These are phyloP conservation scores for Eucalyptus curtisii DNA, from an alignment of 345 rosid species.

Conservation along the genomic window DNA sequence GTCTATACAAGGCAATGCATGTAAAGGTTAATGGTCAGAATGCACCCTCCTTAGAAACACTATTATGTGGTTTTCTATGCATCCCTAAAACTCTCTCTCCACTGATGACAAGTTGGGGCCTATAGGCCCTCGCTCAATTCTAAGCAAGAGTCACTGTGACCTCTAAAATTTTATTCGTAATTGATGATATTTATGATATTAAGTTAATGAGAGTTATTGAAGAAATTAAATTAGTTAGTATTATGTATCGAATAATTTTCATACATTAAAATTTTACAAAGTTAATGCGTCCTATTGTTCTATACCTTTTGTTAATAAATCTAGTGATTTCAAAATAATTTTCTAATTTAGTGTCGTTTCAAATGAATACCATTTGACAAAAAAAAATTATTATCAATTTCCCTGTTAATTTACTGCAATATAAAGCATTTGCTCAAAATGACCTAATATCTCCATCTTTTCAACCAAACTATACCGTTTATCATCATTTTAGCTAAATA, in stretches of 20 bases:
- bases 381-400: no score
- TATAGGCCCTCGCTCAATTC: not conserved
- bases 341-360: not conserved
- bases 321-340: not conserved
- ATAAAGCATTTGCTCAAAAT: not conserved
- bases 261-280: no score
- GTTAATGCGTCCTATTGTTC: not conserved
- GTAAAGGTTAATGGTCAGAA: no score
- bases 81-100: no score
- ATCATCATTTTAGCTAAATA: not conserved
- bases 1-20: no score
- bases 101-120: not conserved
- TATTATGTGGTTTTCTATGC: no score
- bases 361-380: not conserved
- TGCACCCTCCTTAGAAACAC: no score
- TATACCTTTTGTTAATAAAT: not conserved
- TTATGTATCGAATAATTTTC: not conserved
- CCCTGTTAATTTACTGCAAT: not conserved
- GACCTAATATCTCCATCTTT: not conserved
- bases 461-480: not conserved
- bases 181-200: not conserved
- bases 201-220: not conserved
- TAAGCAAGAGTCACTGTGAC: not conserved
- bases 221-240: not conserved
- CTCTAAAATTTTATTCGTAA: not conserved